A percentile compares a stretch with the other conserved stretches of the same genome.
Evolutionary conservation across 441 rosid species (phyloP).

Genomic region (Mallotus japonicus): DNA sequence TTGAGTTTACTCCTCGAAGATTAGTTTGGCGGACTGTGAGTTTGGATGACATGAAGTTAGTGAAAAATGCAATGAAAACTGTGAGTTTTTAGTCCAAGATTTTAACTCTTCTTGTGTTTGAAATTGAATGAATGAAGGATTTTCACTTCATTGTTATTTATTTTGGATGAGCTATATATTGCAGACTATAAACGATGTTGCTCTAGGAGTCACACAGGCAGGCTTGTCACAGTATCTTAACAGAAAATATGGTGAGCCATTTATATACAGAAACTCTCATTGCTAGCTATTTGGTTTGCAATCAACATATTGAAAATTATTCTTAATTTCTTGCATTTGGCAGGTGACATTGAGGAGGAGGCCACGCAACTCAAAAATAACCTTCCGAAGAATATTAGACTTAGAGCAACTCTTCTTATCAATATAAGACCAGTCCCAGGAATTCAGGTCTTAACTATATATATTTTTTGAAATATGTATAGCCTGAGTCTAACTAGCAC

Average conservation of each 20-base stretch:
- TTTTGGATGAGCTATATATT: not conserved
- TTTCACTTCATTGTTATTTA: too few species aligned
- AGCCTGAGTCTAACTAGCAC: too few species aligned
- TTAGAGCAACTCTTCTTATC: slow-evolving; percentile 35
- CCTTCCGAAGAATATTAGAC: slow-evolving; percentile 31
- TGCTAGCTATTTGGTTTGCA: not conserved
- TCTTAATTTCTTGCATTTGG: not conserved
- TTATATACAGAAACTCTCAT: not conserved
- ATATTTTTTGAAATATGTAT: not conserved
- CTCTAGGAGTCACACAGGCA: slow-evolving; percentile 45
- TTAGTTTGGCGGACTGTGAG: slow-evolving; percentile 32
- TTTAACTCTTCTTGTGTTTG: not conserved
- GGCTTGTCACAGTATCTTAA: slow-evolving; percentile 42
- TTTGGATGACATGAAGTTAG: slow-evolving; percentile 42
- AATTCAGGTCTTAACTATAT: slow-evolving; percentile 30
- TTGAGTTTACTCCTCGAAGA: slow-evolving; percentile 34
- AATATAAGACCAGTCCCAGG: slow-evolving; percentile 43
- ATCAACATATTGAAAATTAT: not conserved
- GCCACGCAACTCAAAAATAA: slow-evolving; percentile 14
- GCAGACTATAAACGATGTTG: slow-evolving; percentile 49
- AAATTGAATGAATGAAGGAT: too few species aligned
- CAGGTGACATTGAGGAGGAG: slow-evolving; percentile 21
- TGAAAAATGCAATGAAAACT: slow-evolving; percentile 40
- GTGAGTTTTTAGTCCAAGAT: slow-evolving; percentile 25
- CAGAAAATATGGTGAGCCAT: slow-evolving; percentile 34